Conservation (phyloP, 2,329 filamentous ascomycete genomes). For the Aureobasidium lini region DNA sequence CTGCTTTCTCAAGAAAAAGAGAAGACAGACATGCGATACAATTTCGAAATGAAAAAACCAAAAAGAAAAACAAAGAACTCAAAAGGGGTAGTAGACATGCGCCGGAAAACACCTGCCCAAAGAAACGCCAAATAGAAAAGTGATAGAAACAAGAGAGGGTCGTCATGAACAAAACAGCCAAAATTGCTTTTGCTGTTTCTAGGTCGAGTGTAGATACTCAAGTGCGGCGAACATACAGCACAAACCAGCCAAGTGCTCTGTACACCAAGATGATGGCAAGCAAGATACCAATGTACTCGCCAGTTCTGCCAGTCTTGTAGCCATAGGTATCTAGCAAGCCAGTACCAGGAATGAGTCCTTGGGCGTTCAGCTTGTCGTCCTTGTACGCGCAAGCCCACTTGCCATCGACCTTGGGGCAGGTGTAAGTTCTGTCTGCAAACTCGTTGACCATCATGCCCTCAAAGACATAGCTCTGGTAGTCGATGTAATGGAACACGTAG, state of each 20-base stretch:
- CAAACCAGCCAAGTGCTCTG: conserved; percentile 59
- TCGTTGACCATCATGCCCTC: conserved; percentile 93
- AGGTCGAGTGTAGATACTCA: neutral
- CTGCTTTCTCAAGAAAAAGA: neutral
- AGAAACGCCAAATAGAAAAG: neutral
- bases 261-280: conserved; percentile 69
- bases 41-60: too few relatives aligned
- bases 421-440: conserved; percentile 59
- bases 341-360: conserved; percentile 64
- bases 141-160: neutral
- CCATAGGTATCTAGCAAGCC: conserved; percentile 64
- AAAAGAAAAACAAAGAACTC: neutral
- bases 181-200: neutral
- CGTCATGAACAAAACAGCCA: neutral
- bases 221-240: conserved; percentile 38
- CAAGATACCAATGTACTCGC: conserved; percentile 69
- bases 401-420: conserved; percentile 56
- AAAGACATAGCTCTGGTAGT: conserved; percentile 82
- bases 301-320: conserved; percentile 56
- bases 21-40: neutral
- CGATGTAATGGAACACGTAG: conserved; percentile 83
- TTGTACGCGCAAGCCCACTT: conserved; percentile 65
- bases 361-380: conserved; percentile 46
- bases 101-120: neutral
- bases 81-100: neutral